Base-by-base conservation (phyloP, 1,284 basidiomycete species). In the Marasmius tenuissimus region DNA sequence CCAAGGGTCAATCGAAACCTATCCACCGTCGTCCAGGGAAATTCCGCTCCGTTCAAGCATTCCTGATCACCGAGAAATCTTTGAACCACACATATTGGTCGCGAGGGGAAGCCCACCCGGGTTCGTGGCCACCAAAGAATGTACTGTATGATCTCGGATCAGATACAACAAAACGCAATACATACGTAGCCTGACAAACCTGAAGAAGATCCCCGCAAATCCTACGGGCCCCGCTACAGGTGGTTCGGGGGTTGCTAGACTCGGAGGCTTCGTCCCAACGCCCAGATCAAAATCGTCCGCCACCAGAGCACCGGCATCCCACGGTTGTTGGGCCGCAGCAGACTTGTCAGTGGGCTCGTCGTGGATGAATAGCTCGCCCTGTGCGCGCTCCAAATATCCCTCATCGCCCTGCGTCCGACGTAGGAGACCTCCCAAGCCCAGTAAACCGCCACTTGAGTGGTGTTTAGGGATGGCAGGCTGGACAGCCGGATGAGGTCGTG, bases 31-130 rank as follows among this genome's bases (percentile, higher is more conserved):
- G 27, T 27, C 27, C 27, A 45, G 42, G 42, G 42, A 45, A 5
- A 14, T 35, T 33, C 50, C 16, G n/a, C 16, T 20, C 27, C 20
- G 5, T 47, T 63, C 59, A 64, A 14, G 35, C 58, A 39, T 65
- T 62, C 16, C 52, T 39, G 40, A 66, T 67, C 58, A 85, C 70
- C 0, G 68, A 71, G 65, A 92, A 92, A 68, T 86, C 86, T 69
- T 84, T 89, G 75, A 92, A 92, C 86, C 87, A 91, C 1, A 82
- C 78, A 67, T 86, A 86, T 71, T 92, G 90, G 70, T 91, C 86
- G 65, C 73, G 82, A 5, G 91, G 89, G 7, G 88, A 85, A 12
- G 87, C 88, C 64, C 85, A 92, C 57, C 80, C 69, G 5, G 74
- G 67, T 5, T 85, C 85, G 64, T 92, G 89, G 0, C 90, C 91